Base-by-base conservation (phyloP, 2,329 filamentous ascomycete species). In the Microcera coccophila region DNA sequence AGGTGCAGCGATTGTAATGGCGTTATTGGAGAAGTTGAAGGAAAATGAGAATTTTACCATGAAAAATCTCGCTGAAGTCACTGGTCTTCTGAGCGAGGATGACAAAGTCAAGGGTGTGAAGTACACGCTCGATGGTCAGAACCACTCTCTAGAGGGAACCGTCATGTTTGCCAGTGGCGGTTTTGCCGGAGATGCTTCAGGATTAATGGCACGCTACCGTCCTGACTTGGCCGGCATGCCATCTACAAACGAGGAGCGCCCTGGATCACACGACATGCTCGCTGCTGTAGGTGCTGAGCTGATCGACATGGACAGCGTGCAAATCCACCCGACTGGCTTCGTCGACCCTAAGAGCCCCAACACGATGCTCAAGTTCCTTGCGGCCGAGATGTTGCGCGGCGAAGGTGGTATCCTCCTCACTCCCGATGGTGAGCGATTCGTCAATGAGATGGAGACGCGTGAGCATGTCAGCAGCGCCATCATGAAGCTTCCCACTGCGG, bases 241-340 rank as follows among this genome's bases (percentile, higher is more conserved):
- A 0, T 82, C 80, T 0, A 84, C 81, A 1, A 84, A 84, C 50
- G 79, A 84, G 11, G 70, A 75, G 2, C 63, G 74, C 0, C 74
- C 78, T 0, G 79, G 76, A 0, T 68, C 76, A 2, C 78, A 82
- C 42, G 55, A 55, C 1, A 51, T 76, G 1, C 62, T 76, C 0
- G 52, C 62, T 0, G 58, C 58, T 1, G 60, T 67, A 1, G 69
- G 67, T 14, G 72, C 71, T 4, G 62, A 62, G 22, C 58, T 75
- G 11, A 63, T 76, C 31, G 73, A 76, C 20, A 76, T 76, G 73
- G 69, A 74, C 33, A 70, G 68, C 44, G 78, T 85, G 2, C 81
- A 85, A 59, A 70, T 84, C 4, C 81, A 85, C 49, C 81, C 81
- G 3, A 83, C 81, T 0, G 78, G 79, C 0, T 84, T 85, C 53